These are phyloP conservation scores for Curvularia lunata DNA, from an alignment of 2,329 filamentous ascomycete genomes.

Conservation along the genomic window DNA sequence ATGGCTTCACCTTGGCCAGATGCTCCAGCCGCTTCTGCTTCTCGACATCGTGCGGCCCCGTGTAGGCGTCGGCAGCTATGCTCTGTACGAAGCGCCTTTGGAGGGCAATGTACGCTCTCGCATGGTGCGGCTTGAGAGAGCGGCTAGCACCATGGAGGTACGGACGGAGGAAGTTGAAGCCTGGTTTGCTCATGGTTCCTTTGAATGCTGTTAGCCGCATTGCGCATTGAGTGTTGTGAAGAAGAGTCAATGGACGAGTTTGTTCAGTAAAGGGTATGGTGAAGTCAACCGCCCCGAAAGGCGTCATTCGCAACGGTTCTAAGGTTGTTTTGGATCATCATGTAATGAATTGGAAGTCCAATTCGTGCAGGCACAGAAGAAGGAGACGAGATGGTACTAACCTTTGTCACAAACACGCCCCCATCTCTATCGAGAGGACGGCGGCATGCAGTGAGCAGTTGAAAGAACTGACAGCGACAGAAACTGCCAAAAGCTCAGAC, in stretches of 20 bases:
- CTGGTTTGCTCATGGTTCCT: slow-evolving; percentile 54
- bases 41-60: slow-evolving; percentile 51
- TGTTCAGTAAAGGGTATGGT: slow-evolving; percentile 48
- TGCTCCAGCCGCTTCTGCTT: slow-evolving; percentile 62
- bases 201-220: slow-evolving; percentile 46
- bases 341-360: slow-evolving; percentile 9
- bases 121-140: slow-evolving; percentile 51
- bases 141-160: slow-evolving; percentile 56
- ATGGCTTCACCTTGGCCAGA: slow-evolving; percentile 56
- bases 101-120: slow-evolving; percentile 58
- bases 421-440: slow-evolving; percentile 6
- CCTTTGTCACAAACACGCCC: slow-evolving; percentile 12
- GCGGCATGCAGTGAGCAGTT: slow-evolving; percentile 2
- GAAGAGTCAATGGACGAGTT: background rate
- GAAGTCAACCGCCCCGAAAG: slow-evolving; percentile 59
- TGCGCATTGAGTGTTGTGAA: slow-evolving; percentile 3
- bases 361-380: background rate
- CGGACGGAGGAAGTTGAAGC: slow-evolving; percentile 63
- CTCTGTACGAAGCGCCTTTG: slow-evolving; percentile 41
- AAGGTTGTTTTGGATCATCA: slow-evolving; percentile 46
- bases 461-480: slow-evolving; percentile 1
- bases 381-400: background rate
- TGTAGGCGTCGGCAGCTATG: slow-evolving; percentile 29
- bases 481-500: slow-evolving; percentile 6
- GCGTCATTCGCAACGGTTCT: slow-evolving; percentile 75